Evolutionary conservation across 202 grass and related monocot genomes (phyloP), one percentile per base, ranked within the genome.

Genomic region (Panicum hallii): DNA sequence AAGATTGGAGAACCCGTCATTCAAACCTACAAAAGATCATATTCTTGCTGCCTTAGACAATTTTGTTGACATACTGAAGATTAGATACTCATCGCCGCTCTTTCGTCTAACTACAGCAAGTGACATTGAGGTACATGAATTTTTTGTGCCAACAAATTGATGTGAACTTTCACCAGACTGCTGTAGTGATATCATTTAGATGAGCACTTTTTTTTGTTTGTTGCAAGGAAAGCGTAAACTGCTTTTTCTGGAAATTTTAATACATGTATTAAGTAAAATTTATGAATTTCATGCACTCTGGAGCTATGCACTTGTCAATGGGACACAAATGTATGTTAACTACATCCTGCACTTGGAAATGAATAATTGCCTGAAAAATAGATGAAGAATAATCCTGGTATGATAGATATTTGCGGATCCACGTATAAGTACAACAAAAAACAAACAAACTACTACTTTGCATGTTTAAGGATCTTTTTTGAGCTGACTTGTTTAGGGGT

Each of bases 31-130:
- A 30, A 95, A 91, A 83, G 9, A 45, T 80, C 85, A 95, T 63
- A 95, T 98, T 83, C 74, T 92, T 71, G 85, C 89, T 22, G 81
- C 85, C 77, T 81, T 92, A 50, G 67, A 90, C 61, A 95, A 85
- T 67, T 98, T 95, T 77, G 58, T 90, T 40, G 74, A 89, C 57
- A 83, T 91, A 32, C 62, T 98, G 83, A 95, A 89, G 80, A 95
- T 98, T 53, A 87, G 95, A 98, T 98, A 98, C 76, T 98, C 95
- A 19, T 95, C 90, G 13, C 87, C 87, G 5, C 92, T 98, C 41
- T 98, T 98, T 75, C 95, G 89, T 78, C 69, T 98, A 45, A 73
- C 23, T 73, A 90, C 84, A 70, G 54, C 87, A 61, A 90, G 87
- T 54, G 89, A 83, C 32, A 83, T 95, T 87, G 83, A 93, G 90